phyloP scores from a whole-genome alignment of 805 yeast genomes.

The Kazachstania bromeliacearum region DNA sequence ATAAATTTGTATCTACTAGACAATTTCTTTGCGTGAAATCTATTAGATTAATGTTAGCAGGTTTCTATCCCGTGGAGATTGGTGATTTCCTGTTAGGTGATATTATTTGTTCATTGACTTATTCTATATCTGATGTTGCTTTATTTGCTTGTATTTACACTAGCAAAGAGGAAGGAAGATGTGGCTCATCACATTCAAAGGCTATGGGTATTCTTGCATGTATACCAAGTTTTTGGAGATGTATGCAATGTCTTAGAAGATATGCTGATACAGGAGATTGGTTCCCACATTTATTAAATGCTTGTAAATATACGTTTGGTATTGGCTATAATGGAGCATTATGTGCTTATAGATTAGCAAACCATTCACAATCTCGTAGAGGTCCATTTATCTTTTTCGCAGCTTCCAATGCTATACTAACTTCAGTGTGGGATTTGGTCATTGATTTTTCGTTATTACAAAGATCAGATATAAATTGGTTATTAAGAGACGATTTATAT shows the following conservation, averaged over 20 bases:
- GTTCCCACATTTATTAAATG: slow-evolving; percentile 93
- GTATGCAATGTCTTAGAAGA: slow-evolving; percentile 84
- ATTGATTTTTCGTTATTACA: slow-evolving; percentile 96
- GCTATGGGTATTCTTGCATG: slow-evolving; percentile 76
- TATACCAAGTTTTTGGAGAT: slow-evolving; percentile 84
- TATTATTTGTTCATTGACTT: slow-evolving; percentile 78
- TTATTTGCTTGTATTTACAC: slow-evolving; percentile 75
- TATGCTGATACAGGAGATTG: slow-evolving; percentile 87
- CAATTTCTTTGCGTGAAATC: slow-evolving; percentile 66
- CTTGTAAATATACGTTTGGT: slow-evolving; percentile 62
- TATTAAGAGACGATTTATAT: slow-evolving; percentile 65
- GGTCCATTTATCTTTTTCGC: slow-evolving; percentile 68
- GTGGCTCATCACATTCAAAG: slow-evolving; percentile 74
- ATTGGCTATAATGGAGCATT: slow-evolving; percentile 60
- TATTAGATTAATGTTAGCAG: slow-evolving; percentile 68
- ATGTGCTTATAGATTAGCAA: slow-evolving; percentile 58
- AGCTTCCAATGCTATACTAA: slow-evolving; percentile 54
- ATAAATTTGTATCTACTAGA: slow-evolving; percentile 45
- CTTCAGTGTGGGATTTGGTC: slow-evolving; percentile 78
- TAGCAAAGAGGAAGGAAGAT: slow-evolving; percentile 41
- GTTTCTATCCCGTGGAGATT: slow-evolving; percentile 90
- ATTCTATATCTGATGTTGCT: slow-evolving; percentile 76
- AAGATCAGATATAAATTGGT: slow-evolving; percentile 40
- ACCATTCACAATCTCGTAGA: slow-evolving; percentile 30
- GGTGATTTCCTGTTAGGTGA: slow-evolving; percentile 92